phyloP scores from a whole-genome alignment of 257 asterid species.

The Solanum sejunctum region DNA sequence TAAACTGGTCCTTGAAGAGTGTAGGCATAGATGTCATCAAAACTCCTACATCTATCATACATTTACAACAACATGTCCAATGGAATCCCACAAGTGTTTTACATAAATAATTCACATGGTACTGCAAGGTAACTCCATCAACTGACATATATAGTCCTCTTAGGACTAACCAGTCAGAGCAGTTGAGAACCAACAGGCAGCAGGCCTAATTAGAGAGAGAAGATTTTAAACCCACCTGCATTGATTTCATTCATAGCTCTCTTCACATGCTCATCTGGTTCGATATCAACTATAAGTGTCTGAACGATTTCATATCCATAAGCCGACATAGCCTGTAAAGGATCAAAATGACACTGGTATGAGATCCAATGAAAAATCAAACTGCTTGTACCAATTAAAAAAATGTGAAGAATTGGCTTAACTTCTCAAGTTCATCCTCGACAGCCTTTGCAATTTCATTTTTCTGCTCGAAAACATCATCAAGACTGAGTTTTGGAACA shows the following conservation, averaged over 20 bases:
- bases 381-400: neutral
- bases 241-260: slow-evolving; percentile 34
- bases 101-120: neutral
- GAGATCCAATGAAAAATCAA: neutral
- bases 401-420: neutral
- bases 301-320: slow-evolving; percentile 30
- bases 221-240: slow-evolving; percentile 9
- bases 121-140: neutral
- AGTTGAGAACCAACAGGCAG: neutral
- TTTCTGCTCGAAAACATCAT: slow-evolving; percentile 25
- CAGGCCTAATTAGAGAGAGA: neutral
- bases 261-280: slow-evolving; percentile 32
- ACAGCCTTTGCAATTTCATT: slow-evolving; percentile 33
- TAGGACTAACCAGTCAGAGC: neutral
- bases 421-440: slow-evolving; percentile 31
- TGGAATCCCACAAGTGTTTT: neutral
- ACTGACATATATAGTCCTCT: neutral
- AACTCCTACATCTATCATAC: neutral
- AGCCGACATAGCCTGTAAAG: slow-evolving; percentile 25
- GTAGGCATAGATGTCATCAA: neutral
- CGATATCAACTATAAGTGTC: slow-evolving; percentile 28
- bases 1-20: neutral
- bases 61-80: neutral
- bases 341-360: neutral
- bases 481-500: slow-evolving; percentile 23